Evolutionary conservation across 2,329 filamentous ascomycete genomes (phyloP), one percentile per base, ranked within the genome.

Genomic region (Shiraia sp.): DNA sequence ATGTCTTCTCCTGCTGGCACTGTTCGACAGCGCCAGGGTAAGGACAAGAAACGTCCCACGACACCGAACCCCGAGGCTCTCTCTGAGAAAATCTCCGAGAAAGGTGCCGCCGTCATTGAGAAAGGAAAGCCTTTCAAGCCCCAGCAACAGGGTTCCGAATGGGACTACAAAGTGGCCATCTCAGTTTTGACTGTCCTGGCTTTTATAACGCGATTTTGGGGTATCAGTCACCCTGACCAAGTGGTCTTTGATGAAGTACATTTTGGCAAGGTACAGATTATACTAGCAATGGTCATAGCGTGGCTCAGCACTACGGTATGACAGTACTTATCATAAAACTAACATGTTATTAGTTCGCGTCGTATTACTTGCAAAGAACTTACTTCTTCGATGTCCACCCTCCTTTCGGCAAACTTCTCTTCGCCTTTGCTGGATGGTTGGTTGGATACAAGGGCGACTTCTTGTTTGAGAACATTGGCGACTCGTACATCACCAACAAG

Each of bases 311-410:
- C 19, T 4, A 8, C 19, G 8, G 19, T 8, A 22, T 5, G 19
- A 22, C 19, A 4, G 19, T 8, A 26, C 39, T 36, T 26, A 33
- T 24, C 6, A 35, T 24, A 17, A 49, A 17, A 53, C 61, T 66
- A 42, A 66, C 40, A 22, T 14, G 16, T 14, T 10, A 13, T 15
- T 44, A 77, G 73, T 78, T 79, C 53, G 75, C 74, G 52, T 82
- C 80, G 10, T 83, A 86, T 71, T 99, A 99, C 71, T 85, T 99
- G 59, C 86, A 96, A 75, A 87, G 90, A 62, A 96, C 90, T 49
- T 99, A 97, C 78, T 99, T 99, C 80, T 99, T 99, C 83, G 93
- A 99, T 76, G 93, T 99, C 40, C 93, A 99, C 72, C 93, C 93
- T 57, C 93, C 93, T 12, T 95, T 99, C 61, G 93, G 89, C 72